phyloP scores from a whole-genome alignment of 2,329 filamentous ascomycete species.

The Fusarium coffeatum region DNA sequence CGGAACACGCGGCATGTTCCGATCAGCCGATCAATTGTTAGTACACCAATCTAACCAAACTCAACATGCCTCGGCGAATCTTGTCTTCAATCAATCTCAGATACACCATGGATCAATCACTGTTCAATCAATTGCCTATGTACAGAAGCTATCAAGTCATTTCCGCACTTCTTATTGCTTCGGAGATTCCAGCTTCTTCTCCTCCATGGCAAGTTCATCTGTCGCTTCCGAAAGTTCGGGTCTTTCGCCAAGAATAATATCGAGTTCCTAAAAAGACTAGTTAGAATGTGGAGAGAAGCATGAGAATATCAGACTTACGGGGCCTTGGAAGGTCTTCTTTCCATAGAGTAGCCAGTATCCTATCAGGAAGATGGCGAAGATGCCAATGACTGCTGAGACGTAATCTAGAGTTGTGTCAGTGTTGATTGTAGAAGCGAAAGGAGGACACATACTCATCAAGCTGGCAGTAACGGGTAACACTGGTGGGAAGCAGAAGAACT shows the following conservation, averaged over 20 bases:
- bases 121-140: neutral
- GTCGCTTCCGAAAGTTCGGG: slow-evolving; percentile 8
- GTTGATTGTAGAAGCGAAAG: fast-evolving
- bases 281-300: no score
- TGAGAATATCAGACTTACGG: no score
- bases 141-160: neutral
- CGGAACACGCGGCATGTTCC: no score
- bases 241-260: slow-evolving; percentile 28
- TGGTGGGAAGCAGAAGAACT: slow-evolving; percentile 42
- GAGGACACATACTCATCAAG: slow-evolving; percentile 23
- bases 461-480: slow-evolving; percentile 29
- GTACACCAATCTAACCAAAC: neutral
- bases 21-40: neutral
- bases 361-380: slow-evolving; percentile 42
- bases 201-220: slow-evolving; percentile 29
- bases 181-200: slow-evolving; percentile 14
- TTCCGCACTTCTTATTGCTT: neutral
- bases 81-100: neutral
- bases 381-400: slow-evolving; percentile 52
- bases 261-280: slow-evolving; percentile 4
- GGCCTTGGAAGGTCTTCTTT: slow-evolving; percentile 35
- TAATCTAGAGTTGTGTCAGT: slow-evolving; percentile 46
- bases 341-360: slow-evolving; percentile 31
- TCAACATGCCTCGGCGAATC: neutral
- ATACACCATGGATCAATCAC: neutral